Evolutionary conservation across 2,329 filamentous ascomycete species (phyloP), one percentile per base, ranked within the genome.

Genomic region (Cercospora canescens): DNA sequence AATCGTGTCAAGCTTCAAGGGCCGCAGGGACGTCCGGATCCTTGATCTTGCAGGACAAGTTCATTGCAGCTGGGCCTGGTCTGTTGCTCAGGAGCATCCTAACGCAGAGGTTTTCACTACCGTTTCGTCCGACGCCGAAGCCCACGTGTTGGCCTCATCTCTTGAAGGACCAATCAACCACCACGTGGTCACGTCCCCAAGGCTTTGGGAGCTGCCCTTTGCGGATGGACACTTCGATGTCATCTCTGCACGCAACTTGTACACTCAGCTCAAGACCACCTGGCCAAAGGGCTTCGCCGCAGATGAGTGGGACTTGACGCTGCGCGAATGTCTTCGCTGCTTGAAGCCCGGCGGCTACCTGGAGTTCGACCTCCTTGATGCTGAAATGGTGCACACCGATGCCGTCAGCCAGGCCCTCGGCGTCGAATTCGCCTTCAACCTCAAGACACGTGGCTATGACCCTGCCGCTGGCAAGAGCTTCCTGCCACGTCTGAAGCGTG

Each of bases 31-130:
- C 26, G 81, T 88, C 3, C 84, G 91, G 35, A 90, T 97, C 64
- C 86, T 98, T 28, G 94, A 98, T 76, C 88, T 97, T 35, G 93
- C 92, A 57, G 94, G 94, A 52, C 89, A 94, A 76, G 85, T 90
- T 0, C 88, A 91, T 14, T 94, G 93, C 76, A 93, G 96, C 79
- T 99, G 95, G 95, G 94, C 92, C 24, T 99, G 95, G 95, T 89
- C 95, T 76, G 91, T 93, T 65, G 93, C 95, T 0, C 85, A 91
- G 57, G 90, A 94, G 77, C 95, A 94, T 78, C 92, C 92, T 18
- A 90, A 92, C 76, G 87, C 91, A 64, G 93, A 92, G 77, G 88
- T 97, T 62, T 96, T 94, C 81, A 97, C 94, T 0, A 92, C 94
- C 62, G 75, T 78, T 39, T 79, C 79, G 7, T 71, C 75, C 24